Base-by-base conservation (phyloP, 2,329 filamentous ascomycete genomes). In the Volutella citrinella region DNA sequence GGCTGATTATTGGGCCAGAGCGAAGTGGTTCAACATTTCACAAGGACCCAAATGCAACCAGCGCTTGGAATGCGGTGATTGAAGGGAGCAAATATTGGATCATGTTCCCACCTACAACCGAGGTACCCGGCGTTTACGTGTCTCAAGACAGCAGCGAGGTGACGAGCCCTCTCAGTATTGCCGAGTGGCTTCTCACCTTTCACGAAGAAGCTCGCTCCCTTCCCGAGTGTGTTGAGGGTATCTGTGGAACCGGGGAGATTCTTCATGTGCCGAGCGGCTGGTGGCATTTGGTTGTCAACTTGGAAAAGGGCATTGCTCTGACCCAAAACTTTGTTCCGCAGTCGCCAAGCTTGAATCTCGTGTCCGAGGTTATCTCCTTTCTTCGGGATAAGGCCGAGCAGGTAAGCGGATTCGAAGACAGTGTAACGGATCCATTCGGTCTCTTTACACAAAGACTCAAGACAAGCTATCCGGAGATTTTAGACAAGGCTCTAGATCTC, bases 51-150 rank as follows among this genome's bases (percentile, higher is more conserved):
- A 84, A 83, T 48, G 82, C 64, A 13, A 83, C 79, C 13, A 84
- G 81, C 51, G 91, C 93, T 0, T 97, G 91, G 93, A 97, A 97
- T 57, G 91, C 90, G 1, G 87, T 96, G 11, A 70, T 97, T 18
- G 80, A 84, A 39, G 93, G 91, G 6, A 79, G 83, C 20, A 97
- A 97, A 57, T 97, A 97, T 69, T 97, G 93, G 91, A 91, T 97
- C 60, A 94, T 97, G 88, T 97, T 97, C 55, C 89, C 88, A 0
- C 84, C 86, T 0, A 79, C 79, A 1, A 76, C 80, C 1, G 72
- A 81, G 5, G 89, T 93, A 7, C 91, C 91, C 0, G 91, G 91
- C 5, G 90, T 97, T 22, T 95, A 84, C 51, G 87, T 96, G 25
- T 94, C 87, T 5, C 74, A 81, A 23, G 93, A 97, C 56, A 84